phyloP scores from a whole-genome alignment of 2,329 filamentous ascomycete genomes.

The Colletotrichum simmondsii region DNA sequence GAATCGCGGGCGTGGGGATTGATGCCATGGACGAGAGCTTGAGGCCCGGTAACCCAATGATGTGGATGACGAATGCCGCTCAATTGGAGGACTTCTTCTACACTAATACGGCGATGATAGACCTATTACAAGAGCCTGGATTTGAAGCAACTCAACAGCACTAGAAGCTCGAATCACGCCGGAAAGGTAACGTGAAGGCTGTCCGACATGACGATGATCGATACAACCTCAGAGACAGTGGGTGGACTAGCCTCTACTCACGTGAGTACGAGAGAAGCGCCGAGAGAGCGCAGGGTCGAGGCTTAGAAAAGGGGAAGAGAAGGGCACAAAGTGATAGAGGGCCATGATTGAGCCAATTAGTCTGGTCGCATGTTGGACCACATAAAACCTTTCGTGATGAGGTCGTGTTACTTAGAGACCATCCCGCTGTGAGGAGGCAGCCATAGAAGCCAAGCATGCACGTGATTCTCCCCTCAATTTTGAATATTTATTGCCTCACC shows the following conservation, averaged over 20 bases:
- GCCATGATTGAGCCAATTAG: too few species aligned
- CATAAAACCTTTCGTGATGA: too few species aligned
- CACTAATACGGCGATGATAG: constrained; percentile 51
- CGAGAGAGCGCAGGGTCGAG: too few species aligned
- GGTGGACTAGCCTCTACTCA: neutral
- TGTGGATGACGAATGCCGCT: constrained; percentile 50
- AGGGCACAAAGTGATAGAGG: too few species aligned
- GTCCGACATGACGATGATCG: neutral
- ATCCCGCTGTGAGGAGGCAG: too few species aligned
- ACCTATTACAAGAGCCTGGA: constrained; percentile 43
- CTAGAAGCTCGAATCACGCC: neutral
- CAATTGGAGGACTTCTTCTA: constrained; percentile 52
- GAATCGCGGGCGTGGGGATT: neutral
- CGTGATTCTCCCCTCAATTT: too few species aligned
- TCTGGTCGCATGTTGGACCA: too few species aligned
- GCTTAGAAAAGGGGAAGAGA: too few species aligned
- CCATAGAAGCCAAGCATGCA: too few species aligned
- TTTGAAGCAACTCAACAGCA: neutral
- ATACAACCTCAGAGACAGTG: neutral
- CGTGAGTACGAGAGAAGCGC: too few species aligned
- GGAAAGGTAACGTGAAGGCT: neutral
- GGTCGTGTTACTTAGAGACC: too few species aligned
- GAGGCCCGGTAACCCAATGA: constrained; percentile 38
- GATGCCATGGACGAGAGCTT: constrained; percentile 1
- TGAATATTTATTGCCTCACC: too few species aligned